These are phyloP conservation scores for Tylopilus rubrobrunneus DNA, from an alignment of 768 basidiomycete species.

Conservation along the genomic window DNA sequence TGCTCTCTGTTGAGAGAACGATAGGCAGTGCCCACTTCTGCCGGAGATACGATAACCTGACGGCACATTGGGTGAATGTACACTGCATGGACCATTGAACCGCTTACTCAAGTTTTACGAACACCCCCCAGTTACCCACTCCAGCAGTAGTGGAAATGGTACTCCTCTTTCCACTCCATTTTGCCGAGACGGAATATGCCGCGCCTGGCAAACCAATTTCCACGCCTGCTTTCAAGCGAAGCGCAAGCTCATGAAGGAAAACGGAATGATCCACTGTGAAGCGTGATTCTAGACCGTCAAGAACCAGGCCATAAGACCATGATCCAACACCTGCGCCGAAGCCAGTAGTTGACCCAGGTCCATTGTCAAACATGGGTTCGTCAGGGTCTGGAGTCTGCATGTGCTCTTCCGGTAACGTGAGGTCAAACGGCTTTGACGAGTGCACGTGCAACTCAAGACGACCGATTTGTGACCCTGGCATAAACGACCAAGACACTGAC, in stretches of 20 bases:
- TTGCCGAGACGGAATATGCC: conserved; percentile 40
- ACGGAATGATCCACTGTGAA: conserved; percentile 51
- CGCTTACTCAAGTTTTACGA: conserved; percentile 52
- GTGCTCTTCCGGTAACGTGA: conserved; percentile 25
- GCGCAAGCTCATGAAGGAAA: conserved; percentile 51
- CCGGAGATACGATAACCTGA: conserved; percentile 52
- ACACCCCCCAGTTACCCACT: conserved; percentile 44
- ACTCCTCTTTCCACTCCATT: conserved; percentile 45
- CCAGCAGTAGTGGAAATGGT: conserved; percentile 44
- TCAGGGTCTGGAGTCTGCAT: conserved; percentile 17
- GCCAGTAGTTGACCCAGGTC: conserved; percentile 49
- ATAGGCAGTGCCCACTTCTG: conserved; percentile 59
- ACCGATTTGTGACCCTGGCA: conserved; percentile 20
- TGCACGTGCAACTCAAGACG: conserved; percentile 40
- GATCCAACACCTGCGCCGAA: conserved; percentile 43
- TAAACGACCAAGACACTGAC: conserved; percentile 32
- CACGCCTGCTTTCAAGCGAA: conserved; percentile 46
- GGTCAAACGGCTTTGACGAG: conserved; percentile 41
- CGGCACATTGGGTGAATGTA: conserved; percentile 14
- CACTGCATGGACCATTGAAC: conserved; percentile 4
- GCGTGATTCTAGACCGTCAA: conserved; percentile 46
- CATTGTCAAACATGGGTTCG: conserved; percentile 23
- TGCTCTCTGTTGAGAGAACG: conserved; percentile 47
- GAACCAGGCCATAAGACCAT: conserved; percentile 46
- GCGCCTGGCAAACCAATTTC: conserved; percentile 47